phyloP scores from a whole-genome alignment of 164 flowering plant genomes.

The Stephania cephalantha region DNA sequence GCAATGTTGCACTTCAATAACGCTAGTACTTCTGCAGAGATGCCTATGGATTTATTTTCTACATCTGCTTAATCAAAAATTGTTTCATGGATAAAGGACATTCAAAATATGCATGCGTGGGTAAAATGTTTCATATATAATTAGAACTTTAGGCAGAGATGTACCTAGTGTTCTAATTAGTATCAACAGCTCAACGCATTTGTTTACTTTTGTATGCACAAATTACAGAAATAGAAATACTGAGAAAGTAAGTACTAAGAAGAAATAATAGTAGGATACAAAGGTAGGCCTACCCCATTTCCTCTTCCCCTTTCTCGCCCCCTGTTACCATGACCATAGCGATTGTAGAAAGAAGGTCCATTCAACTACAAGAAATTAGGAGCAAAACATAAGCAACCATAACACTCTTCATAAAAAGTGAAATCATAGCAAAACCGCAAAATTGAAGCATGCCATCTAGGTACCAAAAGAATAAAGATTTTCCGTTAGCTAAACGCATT shows the following conservation, averaged over 20 bases:
- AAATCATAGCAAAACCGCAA: neutral
- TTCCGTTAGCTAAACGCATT: neutral
- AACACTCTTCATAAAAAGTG: neutral
- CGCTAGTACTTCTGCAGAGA: neutral
- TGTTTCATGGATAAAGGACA: too few relatives aligned
- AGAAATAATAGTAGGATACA: neutral
- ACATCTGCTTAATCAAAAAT: too few relatives aligned
- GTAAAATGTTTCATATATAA: too few relatives aligned
- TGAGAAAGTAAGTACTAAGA: neutral
- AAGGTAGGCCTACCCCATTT: conserved; percentile 45
- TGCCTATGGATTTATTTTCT: too few relatives aligned
- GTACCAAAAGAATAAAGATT: neutral
- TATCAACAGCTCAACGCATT: neutral
- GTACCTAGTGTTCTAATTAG: too few relatives aligned
- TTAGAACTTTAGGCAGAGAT: too few relatives aligned
- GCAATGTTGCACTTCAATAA: neutral
- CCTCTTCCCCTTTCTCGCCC: conserved; percentile 71
- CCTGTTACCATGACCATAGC: conserved; percentile 33
- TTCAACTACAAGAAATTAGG: conserved; percentile 29
- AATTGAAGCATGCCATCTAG: neutral
- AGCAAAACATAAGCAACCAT: neutral
- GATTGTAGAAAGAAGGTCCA: conserved; percentile 43
- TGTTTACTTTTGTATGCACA: neutral
- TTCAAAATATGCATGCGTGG: too few relatives aligned
- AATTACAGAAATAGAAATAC: neutral